These are phyloP conservation scores for Xylaria digitata DNA, from an alignment of 2,329 filamentous ascomycete genomes.

Conservation along the genomic window DNA sequence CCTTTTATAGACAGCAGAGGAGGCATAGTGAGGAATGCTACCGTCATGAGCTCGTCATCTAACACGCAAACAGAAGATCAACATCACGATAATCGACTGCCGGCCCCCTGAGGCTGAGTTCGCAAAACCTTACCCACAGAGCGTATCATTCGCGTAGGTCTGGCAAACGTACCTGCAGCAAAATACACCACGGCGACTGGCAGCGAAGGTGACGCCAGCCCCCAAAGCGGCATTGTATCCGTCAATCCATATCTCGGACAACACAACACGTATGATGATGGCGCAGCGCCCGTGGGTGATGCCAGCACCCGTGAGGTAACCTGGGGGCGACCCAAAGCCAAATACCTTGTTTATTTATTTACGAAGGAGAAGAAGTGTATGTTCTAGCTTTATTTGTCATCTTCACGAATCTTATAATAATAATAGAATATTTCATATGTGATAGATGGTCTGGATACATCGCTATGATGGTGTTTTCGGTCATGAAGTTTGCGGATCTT, in stretches of 20 bases:
- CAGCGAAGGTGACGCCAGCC: background rate
- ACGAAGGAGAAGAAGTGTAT: background rate
- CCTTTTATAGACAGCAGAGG: constrained; percentile 11
- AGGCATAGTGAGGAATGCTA: background rate
- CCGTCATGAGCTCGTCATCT: background rate
- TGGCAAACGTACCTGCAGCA: background rate
- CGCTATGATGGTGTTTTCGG: background rate
- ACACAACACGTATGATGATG: constrained; percentile 11
- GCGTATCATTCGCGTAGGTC: background rate
- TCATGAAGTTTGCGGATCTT: constrained; percentile 16
- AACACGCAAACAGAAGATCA: background rate
- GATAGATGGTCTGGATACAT: background rate
- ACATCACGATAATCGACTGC: background rate
- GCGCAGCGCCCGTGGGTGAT: background rate
- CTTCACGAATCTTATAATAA: background rate
- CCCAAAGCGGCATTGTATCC: constrained; percentile 6
- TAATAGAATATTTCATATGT: background rate
- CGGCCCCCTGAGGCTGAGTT: background rate
- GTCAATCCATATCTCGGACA: background rate
- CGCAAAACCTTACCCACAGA: background rate
- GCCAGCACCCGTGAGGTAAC: constrained; percentile 16
- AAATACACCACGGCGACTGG: background rate
- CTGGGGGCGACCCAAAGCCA: constrained; percentile 19
- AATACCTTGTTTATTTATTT: constrained; percentile 33
- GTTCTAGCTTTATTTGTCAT: background rate